Evolutionary conservation across 441 rosid species (phyloP), one percentile per base, ranked within the genome.

Genomic region (Brassica balearica): DNA sequence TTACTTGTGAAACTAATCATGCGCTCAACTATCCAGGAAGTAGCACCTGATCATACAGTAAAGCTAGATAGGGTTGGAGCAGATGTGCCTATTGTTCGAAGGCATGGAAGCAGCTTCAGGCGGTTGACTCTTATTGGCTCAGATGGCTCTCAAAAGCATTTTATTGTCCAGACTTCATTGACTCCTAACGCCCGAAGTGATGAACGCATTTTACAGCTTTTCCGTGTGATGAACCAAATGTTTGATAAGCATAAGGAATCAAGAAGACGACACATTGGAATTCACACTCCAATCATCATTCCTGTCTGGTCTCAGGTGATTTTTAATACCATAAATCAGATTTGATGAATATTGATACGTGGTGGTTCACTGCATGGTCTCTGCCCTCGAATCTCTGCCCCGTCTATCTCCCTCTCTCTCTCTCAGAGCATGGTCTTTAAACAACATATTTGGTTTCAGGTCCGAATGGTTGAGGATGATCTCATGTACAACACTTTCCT

Each of bases 381-480:
- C n/a, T n/a, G n/a, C 19, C 19, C 19, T 17, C 19, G 0, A 17
- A 46, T 46, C 15, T 46, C 55, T 46, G 5, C 55, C 53, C 1
- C 2, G 48, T 5, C 17, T 15, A n/a, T n/a, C n/a, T n/a, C n/a
- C n/a, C 19, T 46, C n/a, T 15, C 43, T 58, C 67, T 53, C 65
- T 65, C 27, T 70, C 48, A 34, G 41, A 34, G 41, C 25, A 27
- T 65, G 55, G 73, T 59, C 17, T 68, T n/a, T 48, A 6, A 48
- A 67, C 9, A 15, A 41, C 72, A 12, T 62, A 23, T 75, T 11
- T 67, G 77, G 60, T 73, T 61, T 69, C 86, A 96, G 99, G 99
- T 96, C 43, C 96, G 98, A 74, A 93, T 97, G 99, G 99, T 97
- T 59, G 99, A 97, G 86, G 99, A 97, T 74, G 99, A 97, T 86